Evolutionary conservation across 2,329 filamentous ascomycete species (phyloP), one percentile per base, ranked within the genome.

Genomic region (Exophiala xenobiotica): DNA sequence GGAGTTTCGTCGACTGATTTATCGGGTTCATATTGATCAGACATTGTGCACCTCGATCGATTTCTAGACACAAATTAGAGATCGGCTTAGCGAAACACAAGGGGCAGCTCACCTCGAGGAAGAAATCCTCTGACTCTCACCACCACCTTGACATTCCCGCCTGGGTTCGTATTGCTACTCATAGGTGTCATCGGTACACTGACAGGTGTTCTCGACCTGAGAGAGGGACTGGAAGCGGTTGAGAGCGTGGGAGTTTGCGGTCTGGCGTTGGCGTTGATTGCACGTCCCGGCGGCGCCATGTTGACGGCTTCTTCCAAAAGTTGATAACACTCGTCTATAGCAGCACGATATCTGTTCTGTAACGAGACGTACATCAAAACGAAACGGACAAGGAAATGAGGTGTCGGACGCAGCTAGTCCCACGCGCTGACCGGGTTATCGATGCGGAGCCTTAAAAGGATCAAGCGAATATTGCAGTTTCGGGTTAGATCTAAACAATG

Each of bases 21-120:
- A 81, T 74, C 18, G 92, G 90, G 67, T 96, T 85, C 93, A 99
- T 99, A 57, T 83, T 79, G 60, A 99, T 87, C 37, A 99, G 79
- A 68, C 93, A 97, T 76, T 86, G 78, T 54, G 90, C 87, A 49
- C 84, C 80, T 65, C 87, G 83, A 48, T 95, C 82, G 63, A 86
- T 80, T 69, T 99, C 93, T 97, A 49, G 39, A 29, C 6, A 11
- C 18, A 31, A 20, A 38, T 56, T 39, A 53, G 48, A 18, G 8
- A 6, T 56, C 12, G 26, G 19, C n/a, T 41, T 19, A 9, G 1
- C 18, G 11, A n/a, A 11, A n/a, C 11, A n/a, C n/a, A 3, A 22
- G 26, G 8, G 4, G 38, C 16, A 2, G 20, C 45, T 55, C 74
- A 90, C 88, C 88, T 82, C 88, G 75, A 41, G 83, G 86, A 53